phyloP scores from a whole-genome alignment of 164 flowering plant genomes.

The Nymphaea colorata region DNA sequence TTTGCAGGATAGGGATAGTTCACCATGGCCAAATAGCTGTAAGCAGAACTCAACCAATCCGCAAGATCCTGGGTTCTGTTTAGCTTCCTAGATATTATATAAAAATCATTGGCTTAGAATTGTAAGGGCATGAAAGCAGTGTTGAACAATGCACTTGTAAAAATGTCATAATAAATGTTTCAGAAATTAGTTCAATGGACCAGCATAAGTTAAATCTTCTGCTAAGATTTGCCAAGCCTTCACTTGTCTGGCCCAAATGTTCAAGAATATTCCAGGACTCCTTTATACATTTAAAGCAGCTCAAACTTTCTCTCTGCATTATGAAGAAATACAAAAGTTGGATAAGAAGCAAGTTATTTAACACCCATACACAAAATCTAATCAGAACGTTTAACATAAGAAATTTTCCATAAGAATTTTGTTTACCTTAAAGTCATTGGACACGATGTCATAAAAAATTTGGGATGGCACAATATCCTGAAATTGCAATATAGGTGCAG shows the following conservation, averaged over 20 bases:
- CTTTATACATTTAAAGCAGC: slow-evolving; percentile 68
- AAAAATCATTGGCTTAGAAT: neutral
- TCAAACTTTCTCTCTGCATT: slow-evolving; percentile 60
- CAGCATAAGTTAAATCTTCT: slow-evolving; percentile 50
- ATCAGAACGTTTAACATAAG: neutral
- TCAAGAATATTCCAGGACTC: slow-evolving; percentile 56
- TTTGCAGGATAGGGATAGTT: slow-evolving; percentile 73
- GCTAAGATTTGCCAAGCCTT: slow-evolving; percentile 47
- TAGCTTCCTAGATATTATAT: slow-evolving; percentile 39
- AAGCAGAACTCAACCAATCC: slow-evolving; percentile 72
- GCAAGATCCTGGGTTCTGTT: slow-evolving; percentile 38
- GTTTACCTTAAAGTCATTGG: slow-evolving; percentile 34
- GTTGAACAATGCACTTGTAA: neutral
- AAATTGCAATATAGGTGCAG: slow-evolving; percentile 89
- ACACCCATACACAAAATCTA: neutral
- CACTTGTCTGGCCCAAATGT: slow-evolving; percentile 31
- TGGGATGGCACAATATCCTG: slow-evolving; percentile 71
- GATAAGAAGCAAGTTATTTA: neutral
- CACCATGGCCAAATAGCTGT: slow-evolving; percentile 85
- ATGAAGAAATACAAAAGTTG: neutral
- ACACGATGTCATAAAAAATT: slow-evolving; percentile 72
- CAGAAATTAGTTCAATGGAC: slow-evolving; percentile 16
- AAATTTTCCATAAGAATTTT: neutral
- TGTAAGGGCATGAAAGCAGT: neutral
- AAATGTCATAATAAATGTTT: neutral